phyloP scores from a whole-genome alignment of 2,329 filamentous ascomycete genomes.

The Fusarium graminum region DNA sequence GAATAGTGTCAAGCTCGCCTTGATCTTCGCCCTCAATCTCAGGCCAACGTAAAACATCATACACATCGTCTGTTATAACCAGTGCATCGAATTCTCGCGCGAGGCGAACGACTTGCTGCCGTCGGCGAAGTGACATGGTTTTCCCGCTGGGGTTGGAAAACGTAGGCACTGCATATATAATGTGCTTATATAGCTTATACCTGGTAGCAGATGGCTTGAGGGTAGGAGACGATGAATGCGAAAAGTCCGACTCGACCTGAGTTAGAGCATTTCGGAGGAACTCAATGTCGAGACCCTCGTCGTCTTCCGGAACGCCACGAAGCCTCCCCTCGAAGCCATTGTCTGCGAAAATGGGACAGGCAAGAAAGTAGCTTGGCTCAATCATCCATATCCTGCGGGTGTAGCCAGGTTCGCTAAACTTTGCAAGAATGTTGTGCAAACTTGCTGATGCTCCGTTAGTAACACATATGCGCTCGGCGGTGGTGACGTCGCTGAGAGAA shows the following conservation, averaged over 20 bases:
- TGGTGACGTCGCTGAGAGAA: neutral
- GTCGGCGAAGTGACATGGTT: neutral
- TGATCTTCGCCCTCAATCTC: neutral
- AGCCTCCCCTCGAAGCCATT: neutral
- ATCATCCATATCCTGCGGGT: slow-evolving; percentile 2
- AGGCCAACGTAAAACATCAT: slow-evolving; percentile 5
- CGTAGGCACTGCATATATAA: neutral
- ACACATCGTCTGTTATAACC: neutral
- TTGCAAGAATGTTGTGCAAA: neutral
- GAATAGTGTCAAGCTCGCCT: neutral
- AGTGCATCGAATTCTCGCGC: slow-evolving; percentile 2
- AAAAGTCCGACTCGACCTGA: neutral
- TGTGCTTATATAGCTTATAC: slow-evolving; percentile 1
- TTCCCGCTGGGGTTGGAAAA: slow-evolving; percentile 1
- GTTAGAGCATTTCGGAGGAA: neutral
- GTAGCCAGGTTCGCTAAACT: neutral
- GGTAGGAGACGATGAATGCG: neutral
- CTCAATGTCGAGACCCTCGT: neutral
- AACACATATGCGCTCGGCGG: neutral
- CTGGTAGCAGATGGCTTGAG: neutral
- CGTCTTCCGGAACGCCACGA: neutral
- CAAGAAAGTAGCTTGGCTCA: slow-evolving; percentile 1
- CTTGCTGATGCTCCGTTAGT: neutral
- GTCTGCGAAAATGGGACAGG: neutral
- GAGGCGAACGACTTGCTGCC: neutral